Percentiles rank a stretch among this genome's conserved stretches.
Conservation (phyloP, 2,329 filamentous ascomycete species). For the Dactylellina cionopaga region DNA sequence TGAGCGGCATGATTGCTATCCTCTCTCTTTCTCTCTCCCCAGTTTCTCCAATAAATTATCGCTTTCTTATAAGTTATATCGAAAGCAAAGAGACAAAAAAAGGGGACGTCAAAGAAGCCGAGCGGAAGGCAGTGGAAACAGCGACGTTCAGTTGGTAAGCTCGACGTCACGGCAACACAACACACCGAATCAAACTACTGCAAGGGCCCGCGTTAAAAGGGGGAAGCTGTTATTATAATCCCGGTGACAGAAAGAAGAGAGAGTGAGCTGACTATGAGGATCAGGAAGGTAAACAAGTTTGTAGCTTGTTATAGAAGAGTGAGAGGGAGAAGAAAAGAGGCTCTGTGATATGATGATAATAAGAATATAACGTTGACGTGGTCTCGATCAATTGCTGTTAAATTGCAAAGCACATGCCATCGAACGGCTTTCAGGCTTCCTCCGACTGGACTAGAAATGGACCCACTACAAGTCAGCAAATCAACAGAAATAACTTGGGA, state of each 20-base stretch:
- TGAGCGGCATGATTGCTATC: slow-evolving; percentile 22
- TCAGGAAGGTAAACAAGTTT: too few species aligned
- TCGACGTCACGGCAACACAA: slow-evolving; percentile 35
- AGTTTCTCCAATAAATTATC: not conserved
- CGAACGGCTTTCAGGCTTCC: not conserved
- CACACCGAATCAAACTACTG: not conserved
- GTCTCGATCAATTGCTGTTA: slow-evolving; percentile 15
- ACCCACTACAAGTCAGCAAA: slow-evolving; percentile 19
- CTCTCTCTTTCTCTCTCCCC: not conserved
- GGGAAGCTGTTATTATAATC: slow-evolving; percentile 19
- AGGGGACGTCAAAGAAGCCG: not conserved
- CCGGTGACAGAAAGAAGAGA: slow-evolving; percentile 18
- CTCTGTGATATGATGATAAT: too few species aligned
- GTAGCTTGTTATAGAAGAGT: too few species aligned
- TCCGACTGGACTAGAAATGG: not conserved
- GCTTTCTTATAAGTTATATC: not conserved
- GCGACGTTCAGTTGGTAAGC: slow-evolving; percentile 1
- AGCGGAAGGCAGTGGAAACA: slow-evolving; percentile 24
- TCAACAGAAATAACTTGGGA: slow-evolving; percentile 26
- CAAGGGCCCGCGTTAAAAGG: slow-evolving; percentile 33
- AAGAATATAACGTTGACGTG: slow-evolving; percentile 41
- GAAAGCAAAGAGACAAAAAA: too few species aligned
- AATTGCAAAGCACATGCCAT: slow-evolving; percentile 46
- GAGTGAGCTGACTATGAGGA: slow-evolving; percentile 1
- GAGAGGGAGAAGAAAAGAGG: not conserved